Conservation (phyloP, 83 land plant species). For the Isoetes engelmannii region DNA sequence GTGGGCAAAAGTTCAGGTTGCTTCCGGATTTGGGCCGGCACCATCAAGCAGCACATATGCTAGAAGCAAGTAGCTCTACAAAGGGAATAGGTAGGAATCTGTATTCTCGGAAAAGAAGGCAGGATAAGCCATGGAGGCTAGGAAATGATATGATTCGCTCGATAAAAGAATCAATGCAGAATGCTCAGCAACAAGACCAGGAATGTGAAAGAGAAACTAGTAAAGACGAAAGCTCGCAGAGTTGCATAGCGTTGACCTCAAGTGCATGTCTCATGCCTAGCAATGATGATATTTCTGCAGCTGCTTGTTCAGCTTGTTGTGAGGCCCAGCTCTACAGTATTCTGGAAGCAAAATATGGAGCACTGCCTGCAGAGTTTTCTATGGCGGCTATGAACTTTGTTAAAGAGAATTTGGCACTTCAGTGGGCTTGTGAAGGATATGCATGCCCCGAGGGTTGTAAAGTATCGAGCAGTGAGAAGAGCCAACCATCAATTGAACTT, state of each 20-base stretch:
- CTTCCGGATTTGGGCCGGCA: slow-evolving; percentile 95
- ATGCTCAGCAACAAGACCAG: too few species aligned
- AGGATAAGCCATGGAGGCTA: too few species aligned
- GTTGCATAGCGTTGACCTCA: too few species aligned
- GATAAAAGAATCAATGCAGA: too few species aligned
- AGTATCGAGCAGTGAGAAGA: background rate
- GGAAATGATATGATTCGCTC: too few species aligned
- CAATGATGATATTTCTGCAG: slow-evolving; percentile 48
- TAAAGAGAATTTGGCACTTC: slow-evolving; percentile 53
- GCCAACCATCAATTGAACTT: too few species aligned
- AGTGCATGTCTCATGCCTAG: slow-evolving; percentile 25
- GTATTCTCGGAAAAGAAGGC: too few species aligned
- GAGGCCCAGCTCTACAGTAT: slow-evolving; percentile 37
- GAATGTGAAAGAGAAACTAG: too few species aligned
- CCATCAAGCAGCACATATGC: slow-evolving; percentile 86
- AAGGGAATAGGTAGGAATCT: too few species aligned
- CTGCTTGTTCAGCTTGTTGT: slow-evolving; percentile 71
- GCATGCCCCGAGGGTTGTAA: slow-evolving; percentile 73
- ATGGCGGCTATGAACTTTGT: slow-evolving; percentile 64
- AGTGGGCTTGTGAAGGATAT: slow-evolving; percentile 73
- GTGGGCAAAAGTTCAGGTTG: slow-evolving; percentile 71
- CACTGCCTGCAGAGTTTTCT: slow-evolving; percentile 47
- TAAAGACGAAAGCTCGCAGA: too few species aligned
- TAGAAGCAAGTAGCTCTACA: too few species aligned
- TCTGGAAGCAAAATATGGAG: slow-evolving; percentile 56